Base-by-base conservation (phyloP, 2,329 filamentous ascomycete species). In the Xylariaceae sp. region DNA sequence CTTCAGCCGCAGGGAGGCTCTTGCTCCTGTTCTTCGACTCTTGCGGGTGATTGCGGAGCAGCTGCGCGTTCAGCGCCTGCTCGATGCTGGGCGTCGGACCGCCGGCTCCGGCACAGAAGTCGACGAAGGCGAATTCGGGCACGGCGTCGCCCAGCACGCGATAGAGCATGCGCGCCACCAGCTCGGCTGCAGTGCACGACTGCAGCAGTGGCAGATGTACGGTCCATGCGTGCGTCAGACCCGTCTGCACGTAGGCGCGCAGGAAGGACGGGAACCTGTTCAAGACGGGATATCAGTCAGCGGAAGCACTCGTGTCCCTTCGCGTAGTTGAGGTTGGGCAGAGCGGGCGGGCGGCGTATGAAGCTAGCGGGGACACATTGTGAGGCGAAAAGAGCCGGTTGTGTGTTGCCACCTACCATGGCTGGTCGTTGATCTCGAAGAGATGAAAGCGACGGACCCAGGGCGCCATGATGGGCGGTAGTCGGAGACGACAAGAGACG, bases 91-190 rank as follows among this genome's bases (percentile, higher is more conserved):
- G 79, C 2, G 77, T 84, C 1, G 80, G 80, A 0, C 83, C 83
- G 25, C 83, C 83, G 11, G 72, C 78, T 32, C 83, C 83, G 3
- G 82, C 79, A 55, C 82, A 86, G 57, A 87, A 84, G 60, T 89
- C 83, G 40, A 88, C 70, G 46, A 83, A 77, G 13, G 71, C 76
- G 55, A 81, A 77, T 2, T 63, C 56, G 13, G 64, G 58, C 1
- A 75, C 60, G 17, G 61, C 50, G 5, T 50, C 39, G 22, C 66
- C 64, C 11, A 81, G 65, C 26, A 70, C 60, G 15, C 57, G 58
- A 24, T 67, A 61, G 29, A 86, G 67, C 14, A 75, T 59, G 27
- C 63, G 56, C 29, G 78, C 72, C n/a, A 75, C 77, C 26, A 79
- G 53, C n/a, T 66, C 60, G 13, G 78, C 77, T 2, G 80, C 75